Evolutionary conservation across 2,329 filamentous ascomycete genomes (phyloP), one percentile per base, ranked within the genome.

Genomic region (Gnomoniopsis sp.): DNA sequence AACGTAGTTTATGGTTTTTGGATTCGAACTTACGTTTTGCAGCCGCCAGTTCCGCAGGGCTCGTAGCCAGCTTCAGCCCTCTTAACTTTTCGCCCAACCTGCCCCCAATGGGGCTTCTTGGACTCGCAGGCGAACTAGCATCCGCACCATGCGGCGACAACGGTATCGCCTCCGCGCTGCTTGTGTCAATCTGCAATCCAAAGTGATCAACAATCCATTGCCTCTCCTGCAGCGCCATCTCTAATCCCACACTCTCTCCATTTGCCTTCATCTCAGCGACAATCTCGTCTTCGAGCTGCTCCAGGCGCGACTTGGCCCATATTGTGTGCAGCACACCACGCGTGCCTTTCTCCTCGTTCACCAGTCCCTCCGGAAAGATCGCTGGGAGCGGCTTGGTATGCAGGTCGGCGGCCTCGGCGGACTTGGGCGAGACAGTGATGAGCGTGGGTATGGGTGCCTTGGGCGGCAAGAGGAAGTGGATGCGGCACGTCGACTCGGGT

Each of bases 181-280:
- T 63, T 50, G 71, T 55, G 72, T 76, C 62, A 72, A 78, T 55
- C 74, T 72, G 46, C 49, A 90, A 77, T 6, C 88, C 88, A 71
- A 96, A 96, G 66, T 92, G 90, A 49, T 87, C 79, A 67, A 91
- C 84, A 54, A 96, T 92, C 91, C 91, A 96, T 65, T 89, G 83
- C 69, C 87, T 90, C 72, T 96, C 92, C 59, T 91, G 85, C 50
- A 90, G 71, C 0, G 88, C 91, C 88, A 96, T 96, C 69, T 91
- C 86, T 57, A 96, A 75, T 1, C 89, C 92, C 19, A 96, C 84
- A 21, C 92, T 89, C 74, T 96, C 92, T 14, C 83, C 81, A 69
- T 96, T 96, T 63, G 80, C 77, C 65, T 81, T 82, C 69, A 88
- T 82, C 75, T 96, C 92, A 8, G 78, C 77, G 11, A 83, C 84